These are phyloP conservation scores for Penicillium paradoxum DNA, from an alignment of 495 filamentous ascomycete genomes.

Conservation along the genomic window DNA sequence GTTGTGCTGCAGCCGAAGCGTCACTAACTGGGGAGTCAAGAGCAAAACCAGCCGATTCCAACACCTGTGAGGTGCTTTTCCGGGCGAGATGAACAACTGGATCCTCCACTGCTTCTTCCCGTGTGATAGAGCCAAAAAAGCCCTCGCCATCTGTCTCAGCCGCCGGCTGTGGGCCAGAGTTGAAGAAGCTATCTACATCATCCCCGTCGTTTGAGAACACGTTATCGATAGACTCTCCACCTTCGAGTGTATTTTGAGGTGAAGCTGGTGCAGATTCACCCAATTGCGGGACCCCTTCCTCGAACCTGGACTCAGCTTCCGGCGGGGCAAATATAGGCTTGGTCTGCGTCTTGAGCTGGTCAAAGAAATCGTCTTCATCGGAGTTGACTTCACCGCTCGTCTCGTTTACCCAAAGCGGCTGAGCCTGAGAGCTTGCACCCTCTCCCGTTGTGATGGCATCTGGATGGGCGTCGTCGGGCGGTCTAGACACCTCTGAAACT, in stretches of 20 bases:
- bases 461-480: not conserved
- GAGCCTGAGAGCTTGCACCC: constrained; percentile 15
- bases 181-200: constrained; percentile 39
- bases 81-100: constrained; percentile 29
- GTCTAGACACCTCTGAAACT: not conserved
- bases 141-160: not conserved
- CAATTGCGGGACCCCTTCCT: constrained; percentile 44
- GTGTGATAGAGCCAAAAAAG: constrained; percentile 23
- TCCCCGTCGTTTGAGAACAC: constrained; percentile 38
- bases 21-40: constrained; percentile 31
- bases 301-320: constrained; percentile 43
- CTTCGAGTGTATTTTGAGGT: constrained; percentile 11
- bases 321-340: constrained; percentile 43
- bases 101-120: not conserved
- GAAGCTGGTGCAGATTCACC: constrained; percentile 25
- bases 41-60: constrained; percentile 28
- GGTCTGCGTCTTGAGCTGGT: constrained; percentile 45
- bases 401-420: constrained; percentile 29
- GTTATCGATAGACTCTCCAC: constrained; percentile 18
- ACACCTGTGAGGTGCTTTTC: constrained; percentile 42
- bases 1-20: constrained; percentile 29
- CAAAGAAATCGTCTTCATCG: constrained; percentile 45
- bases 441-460: constrained; percentile 3
- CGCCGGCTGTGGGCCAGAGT: constrained; percentile 6
- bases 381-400: constrained; percentile 32